These are phyloP conservation scores for Chlamydomonas sp. DNA, from an alignment of 139 green algal genomes.

Conservation along the genomic window DNA sequence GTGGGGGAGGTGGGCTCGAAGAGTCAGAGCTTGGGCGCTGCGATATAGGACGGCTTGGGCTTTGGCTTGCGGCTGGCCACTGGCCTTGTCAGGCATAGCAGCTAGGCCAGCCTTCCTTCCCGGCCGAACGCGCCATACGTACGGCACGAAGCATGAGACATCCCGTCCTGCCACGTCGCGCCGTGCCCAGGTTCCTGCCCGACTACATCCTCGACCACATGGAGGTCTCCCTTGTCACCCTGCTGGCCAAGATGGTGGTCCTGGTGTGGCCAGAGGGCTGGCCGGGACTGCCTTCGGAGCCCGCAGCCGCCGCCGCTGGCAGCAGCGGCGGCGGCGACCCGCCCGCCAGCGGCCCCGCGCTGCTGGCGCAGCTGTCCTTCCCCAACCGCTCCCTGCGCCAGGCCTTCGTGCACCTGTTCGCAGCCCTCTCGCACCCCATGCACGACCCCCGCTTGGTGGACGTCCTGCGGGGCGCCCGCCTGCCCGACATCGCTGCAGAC, in stretches of 20 bases:
- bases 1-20: no score
- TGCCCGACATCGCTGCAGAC: neutral
- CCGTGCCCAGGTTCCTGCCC: conserved; percentile 19
- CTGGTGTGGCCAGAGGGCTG: conserved; percentile 22
- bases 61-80: no score
- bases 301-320: neutral
- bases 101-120: no score
- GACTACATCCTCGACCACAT: conserved; percentile 36
- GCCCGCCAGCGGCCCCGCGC: neutral
- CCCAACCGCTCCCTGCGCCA: conserved; percentile 31
- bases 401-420: neutral
- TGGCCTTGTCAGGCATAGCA: no score
- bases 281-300: neutral
- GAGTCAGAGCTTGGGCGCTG: no score
- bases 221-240: neutral
- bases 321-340: neutral
- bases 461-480: neutral
- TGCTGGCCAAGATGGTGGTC: conserved; percentile 4
- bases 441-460: neutral
- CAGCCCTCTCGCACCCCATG: neutral
- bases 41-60: no score
- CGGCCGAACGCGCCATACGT: no score
- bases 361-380: neutral
- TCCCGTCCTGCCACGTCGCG: no score
- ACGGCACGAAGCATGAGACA: no score